These are phyloP conservation scores for Neltuma alba DNA, from an alignment of 306 rosid species.

Conservation along the genomic window DNA sequence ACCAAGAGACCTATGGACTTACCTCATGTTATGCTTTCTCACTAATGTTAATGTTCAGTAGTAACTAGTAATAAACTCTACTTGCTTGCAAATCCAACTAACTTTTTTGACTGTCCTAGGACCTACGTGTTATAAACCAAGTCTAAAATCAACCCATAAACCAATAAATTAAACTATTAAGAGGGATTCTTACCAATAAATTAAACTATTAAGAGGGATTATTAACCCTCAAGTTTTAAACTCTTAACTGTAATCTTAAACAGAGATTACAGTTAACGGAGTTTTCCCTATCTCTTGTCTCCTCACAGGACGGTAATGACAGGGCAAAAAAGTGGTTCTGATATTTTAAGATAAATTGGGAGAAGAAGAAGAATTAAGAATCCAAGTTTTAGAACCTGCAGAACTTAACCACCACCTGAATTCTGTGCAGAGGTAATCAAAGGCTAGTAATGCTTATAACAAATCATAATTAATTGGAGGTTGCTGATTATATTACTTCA, in stretches of 20 bases:
- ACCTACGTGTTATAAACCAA: neutral
- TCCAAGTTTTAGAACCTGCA: neutral
- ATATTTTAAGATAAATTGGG: neutral
- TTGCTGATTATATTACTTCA: neutral
- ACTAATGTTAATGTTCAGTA: conserved; percentile 39
- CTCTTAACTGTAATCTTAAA: neutral
- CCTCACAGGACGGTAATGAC: neutral
- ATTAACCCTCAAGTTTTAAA: neutral
- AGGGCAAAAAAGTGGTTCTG: neutral
- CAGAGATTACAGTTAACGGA: too few relatives aligned
- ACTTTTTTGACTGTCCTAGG: conserved; percentile 24
- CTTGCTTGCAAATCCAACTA: conserved; percentile 27
- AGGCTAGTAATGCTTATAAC: neutral
- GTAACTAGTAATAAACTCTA: conserved; percentile 49
- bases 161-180: neutral
- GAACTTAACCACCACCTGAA: too few relatives aligned
- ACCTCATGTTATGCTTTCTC: conserved; percentile 28
- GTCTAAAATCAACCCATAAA: neutral
- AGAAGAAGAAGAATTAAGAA: neutral
- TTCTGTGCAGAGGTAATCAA: neutral
- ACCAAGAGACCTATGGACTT: conserved; percentile 23
- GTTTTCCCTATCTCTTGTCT: too few relatives aligned
- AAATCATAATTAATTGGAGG: neutral
- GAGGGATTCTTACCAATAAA: neutral
- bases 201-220: neutral